Percentiles rank a stretch among this genome's conserved stretches.
Conservation (phyloP, 2,329 filamentous ascomycete genomes). For the Fusarium protoensiforme region DNA sequence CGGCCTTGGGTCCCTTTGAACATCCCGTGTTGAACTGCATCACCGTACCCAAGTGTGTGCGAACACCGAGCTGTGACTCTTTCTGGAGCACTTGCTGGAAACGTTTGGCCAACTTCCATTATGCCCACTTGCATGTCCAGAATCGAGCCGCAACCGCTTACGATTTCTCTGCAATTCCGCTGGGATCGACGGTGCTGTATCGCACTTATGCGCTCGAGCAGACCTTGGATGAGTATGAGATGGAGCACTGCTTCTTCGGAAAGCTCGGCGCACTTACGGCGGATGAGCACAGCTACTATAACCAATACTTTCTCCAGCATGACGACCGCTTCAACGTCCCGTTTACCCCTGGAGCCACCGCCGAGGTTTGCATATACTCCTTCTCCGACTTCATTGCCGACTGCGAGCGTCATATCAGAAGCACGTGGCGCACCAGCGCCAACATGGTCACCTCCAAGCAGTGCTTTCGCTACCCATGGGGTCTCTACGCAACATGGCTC, state of each 20-base stretch:
- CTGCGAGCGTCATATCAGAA: conserved; percentile 6
- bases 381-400: conserved; percentile 4
- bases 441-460: not conserved
- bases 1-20: conserved; percentile 18
- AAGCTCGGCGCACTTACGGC: conserved; percentile 9
- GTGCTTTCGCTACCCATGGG: not conserved
- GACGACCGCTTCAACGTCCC: conserved; percentile 13
- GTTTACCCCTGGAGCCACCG: not conserved
- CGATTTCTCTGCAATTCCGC: conserved; percentile 12
- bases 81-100: not conserved
- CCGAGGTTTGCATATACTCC: not conserved
- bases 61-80: not conserved
- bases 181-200: conserved; percentile 12
- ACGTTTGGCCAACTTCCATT: conserved; percentile 13
- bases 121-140: conserved; percentile 6
- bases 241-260: conserved; percentile 17
- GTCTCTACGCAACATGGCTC: conserved; percentile 4
- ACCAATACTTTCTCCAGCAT: conserved; percentile 13
- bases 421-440: conserved; percentile 7
- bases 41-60: conserved; percentile 13
- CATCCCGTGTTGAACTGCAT: conserved; percentile 10
- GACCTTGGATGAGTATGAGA: conserved; percentile 10
- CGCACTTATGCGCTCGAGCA: conserved; percentile 1
- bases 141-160: conserved; percentile 6
- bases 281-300: conserved; percentile 29